Conservation (phyloP, 2,329 filamentous ascomycete species). For the Penicillium sp. region DNA sequence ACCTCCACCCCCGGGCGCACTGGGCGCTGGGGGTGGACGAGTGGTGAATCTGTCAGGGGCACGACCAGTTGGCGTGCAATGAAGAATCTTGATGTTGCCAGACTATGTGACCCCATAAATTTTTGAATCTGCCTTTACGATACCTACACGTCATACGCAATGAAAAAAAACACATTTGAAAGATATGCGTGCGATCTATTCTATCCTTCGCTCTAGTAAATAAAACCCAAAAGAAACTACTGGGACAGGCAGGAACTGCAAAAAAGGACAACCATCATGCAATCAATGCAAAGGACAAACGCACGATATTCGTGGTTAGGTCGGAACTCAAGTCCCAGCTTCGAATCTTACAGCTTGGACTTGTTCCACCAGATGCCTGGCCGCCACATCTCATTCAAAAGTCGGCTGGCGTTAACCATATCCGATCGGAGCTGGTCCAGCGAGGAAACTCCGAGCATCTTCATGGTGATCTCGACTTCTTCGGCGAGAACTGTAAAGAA, state of each 20-base stretch:
- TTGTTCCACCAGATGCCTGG: slow-evolving; percentile 21
- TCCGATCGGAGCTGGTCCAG: slow-evolving; percentile 13
- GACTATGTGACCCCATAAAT: background rate
- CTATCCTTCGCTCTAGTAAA: background rate
- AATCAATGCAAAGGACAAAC: background rate
- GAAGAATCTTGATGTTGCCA: background rate
- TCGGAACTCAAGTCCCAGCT: background rate
- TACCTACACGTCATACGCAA: background rate
- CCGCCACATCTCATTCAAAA: slow-evolving; percentile 30
- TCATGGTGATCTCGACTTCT: background rate
- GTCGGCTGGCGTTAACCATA: slow-evolving; percentile 27
- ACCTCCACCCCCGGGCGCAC: slow-evolving; percentile 23
- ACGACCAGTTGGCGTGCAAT: slow-evolving; percentile 55
- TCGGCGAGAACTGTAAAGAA: background rate
- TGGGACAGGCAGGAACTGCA: background rate
- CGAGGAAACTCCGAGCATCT: background rate
- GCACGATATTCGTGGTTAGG: background rate
- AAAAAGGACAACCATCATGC: background rate
- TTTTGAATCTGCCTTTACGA: slow-evolving; percentile 3
- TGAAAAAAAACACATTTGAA: background rate
- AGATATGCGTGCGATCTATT: background rate
- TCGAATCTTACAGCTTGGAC: background rate
- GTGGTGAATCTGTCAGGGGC: slow-evolving; percentile 65
- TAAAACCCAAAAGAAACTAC: background rate
- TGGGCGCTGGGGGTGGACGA: slow-evolving; percentile 53